Evolutionary conservation across 352 stramenopile genomes (phyloP), one percentile per base, ranked within the genome.

Genomic region (Phytopythium ostracodes): DNA sequence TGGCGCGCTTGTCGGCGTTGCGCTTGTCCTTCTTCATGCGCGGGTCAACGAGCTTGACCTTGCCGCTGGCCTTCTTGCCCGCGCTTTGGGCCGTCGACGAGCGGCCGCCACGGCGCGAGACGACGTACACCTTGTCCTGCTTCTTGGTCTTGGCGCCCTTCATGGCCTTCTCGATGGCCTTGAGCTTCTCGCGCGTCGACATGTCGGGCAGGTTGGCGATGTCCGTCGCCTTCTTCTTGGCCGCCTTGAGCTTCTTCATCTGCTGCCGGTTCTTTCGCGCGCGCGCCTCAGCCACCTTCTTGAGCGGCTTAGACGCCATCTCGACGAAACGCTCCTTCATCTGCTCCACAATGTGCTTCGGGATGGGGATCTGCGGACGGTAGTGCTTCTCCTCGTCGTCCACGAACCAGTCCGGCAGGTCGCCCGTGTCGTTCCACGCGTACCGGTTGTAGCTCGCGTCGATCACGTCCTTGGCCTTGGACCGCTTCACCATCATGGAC

Each of bases 371-470:
- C 78, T 99, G 97, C 14, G 98, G 98, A 31, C 97, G 89, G 73
- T 99, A 99, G 79, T 99, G 94, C 63, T 96, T 96, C 70, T 96
- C 84, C 63, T 98, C 96, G 55, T 98, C 94, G 53, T 98, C 95
- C 6, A 94, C 67, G 70, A 99, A 99, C 98, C 98, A 99, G 60
- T 99, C 91, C 0, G 98, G 98, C 10, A 99, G 63, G 42, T 96
- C 92, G 11, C 82, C 53, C 1, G 94, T 87, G 77, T 99, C 97
- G 71, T 99, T 99, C 96, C 97, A 99, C 6, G 97, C 92, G 71
- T 97, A 99, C 0, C 98, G 94, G 75, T 99, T 99, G 89, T 99
- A 99, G 29, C 91, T 98, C 2, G 97, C 89, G 71, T 99, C 98
- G 7, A 99, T 93, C 57, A 99, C 68, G 27, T 98, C 96, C 71